Base-by-base conservation (phyloP, 2,329 filamentous ascomycete species). In the Diaporthe humulicola region DNA sequence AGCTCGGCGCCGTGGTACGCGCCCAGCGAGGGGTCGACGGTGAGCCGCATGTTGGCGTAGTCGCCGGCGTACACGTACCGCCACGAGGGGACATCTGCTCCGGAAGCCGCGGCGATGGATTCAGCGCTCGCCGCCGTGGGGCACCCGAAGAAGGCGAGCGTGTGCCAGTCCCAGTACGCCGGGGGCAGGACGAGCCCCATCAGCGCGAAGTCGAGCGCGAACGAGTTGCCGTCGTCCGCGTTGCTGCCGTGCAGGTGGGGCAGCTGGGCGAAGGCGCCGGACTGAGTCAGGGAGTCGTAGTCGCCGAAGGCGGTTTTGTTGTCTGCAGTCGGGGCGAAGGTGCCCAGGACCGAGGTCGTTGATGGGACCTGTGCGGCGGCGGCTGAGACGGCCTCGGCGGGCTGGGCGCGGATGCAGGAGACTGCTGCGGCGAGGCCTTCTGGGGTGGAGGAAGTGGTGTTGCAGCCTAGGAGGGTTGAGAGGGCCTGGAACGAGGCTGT, bases 311-410 rank as follows among this genome's bases (percentile, higher is more conserved):
- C 70, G 42, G 58, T 60, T 28, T 22, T 38, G 54, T 67, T 52
- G 70, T 73, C 70, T 8, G 48, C 70, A 12, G 70, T 73, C 8
- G 70, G 54, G 19, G 70, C 45, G 42, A 73, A 73, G 19, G 70
- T 64, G 15, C 56, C 45, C 40, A 64, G 42, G 8, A 28, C 38
- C 2, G 70, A 69, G 33, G 64, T 40, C 22, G 64, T 54, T 5
- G 64, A 9, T 3, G 64, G 48, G 0, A 69, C 45, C 1, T 28
- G 14, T 0, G 64, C 64, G 2, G 33, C 48, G 2, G 64, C 64
- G 48, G 64, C 64, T 3, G 38, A n/a, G 8, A 69, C 64, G 15
- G 64, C 48, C 2, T 22, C 45, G 15, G 64, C 45, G 33, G 64
- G 48, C 48, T 69, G 64, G n/a, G 64, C 45, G 64, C 64, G 64